Base-by-base conservation (phyloP, 371 early-diverging fungal species). In the Capniomyces stellatus region DNA sequence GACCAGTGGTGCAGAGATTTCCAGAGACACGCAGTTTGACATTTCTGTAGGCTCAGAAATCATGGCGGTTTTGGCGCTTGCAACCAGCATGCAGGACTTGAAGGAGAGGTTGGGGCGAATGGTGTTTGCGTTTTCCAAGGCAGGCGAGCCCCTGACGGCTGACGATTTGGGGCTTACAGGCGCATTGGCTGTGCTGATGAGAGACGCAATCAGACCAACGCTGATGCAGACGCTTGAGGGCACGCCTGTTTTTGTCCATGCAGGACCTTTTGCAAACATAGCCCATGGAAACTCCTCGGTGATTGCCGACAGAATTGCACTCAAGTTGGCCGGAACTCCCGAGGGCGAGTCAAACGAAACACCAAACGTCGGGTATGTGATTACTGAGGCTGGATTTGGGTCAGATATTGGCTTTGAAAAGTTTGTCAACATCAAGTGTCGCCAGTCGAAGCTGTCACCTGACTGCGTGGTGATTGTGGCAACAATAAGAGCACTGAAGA, bases 321-420 rank as follows among this genome's bases (percentile, higher is more conserved):
- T 95, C 51, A 90, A 90, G 63, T 67, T 93, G 31, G 87, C 85
- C 19, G 92, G 92, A 39, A 75, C 74, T 0, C 79, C 79, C 21
- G 56, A 62, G 0, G 70, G 69, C 25, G 71, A 73, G 47, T 64
- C 62, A 19, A 66, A 67, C 10, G 61, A 58, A 0, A 31, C 54
- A 15, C 72, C 72, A 41, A 76, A 79, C 54, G 73, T 82, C 30
- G 96, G 96, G 10, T 94, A 83, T 57, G 93, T 92, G 23, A 81
- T 94, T 30, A 96, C 96, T 25, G 96, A 96, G 70, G 92, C 92
- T 21, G 96, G 96, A 3, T 96, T 96, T 59, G 96, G 96, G 35
- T 92, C 94, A n/a, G 96, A 96, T 69, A 96, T 96, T 70, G 96
- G 96, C 46, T 90, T 93, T 88, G 94, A 94, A 54, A 96, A 94